These are phyloP conservation scores for Ilex asprella DNA, from an alignment of 257 asterid genomes.

Conservation along the genomic window DNA sequence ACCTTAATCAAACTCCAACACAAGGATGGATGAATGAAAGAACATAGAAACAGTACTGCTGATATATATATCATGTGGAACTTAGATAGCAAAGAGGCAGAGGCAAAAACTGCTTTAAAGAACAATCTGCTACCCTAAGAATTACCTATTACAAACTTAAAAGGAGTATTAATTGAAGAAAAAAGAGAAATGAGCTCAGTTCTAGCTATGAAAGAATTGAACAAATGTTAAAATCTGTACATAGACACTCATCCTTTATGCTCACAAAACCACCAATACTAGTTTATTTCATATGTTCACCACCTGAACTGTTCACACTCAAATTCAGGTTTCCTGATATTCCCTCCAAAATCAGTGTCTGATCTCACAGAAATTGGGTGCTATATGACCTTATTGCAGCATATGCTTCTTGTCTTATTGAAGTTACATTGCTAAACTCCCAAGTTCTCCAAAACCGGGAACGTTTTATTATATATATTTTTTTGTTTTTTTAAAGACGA, in stretches of 20 bases:
- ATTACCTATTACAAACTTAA: background rate
- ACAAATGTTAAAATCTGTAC: background rate
- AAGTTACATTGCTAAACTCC: too few species aligned
- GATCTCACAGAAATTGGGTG: background rate
- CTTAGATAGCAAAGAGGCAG: too few species aligned
- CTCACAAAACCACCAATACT: too few species aligned
- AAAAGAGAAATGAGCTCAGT: background rate
- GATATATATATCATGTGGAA: too few species aligned
- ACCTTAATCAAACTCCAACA: too few species aligned
- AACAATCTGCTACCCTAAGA: background rate
- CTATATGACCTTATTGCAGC: constrained; percentile 2
- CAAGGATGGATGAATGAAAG: too few species aligned
- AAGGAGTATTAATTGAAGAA: background rate
- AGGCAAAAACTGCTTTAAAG: background rate
- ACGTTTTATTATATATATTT: background rate
- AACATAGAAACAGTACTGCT: too few species aligned
- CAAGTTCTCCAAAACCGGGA: too few species aligned
- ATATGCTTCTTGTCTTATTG: constrained; percentile 2
- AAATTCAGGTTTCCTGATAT: constrained; percentile 22
- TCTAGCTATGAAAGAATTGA: background rate
- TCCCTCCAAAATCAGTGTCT: constrained; percentile 5
- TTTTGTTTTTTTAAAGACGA: background rate
- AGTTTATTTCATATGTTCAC: background rate
- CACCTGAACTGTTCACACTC: background rate
- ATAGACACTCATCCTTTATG: too few species aligned